Percentiles rank a stretch among this genome's conserved stretches.
These are phyloP conservation scores for Solanum sitiens DNA, from an alignment of 257 asterid genomes.

Conservation along the genomic window DNA sequence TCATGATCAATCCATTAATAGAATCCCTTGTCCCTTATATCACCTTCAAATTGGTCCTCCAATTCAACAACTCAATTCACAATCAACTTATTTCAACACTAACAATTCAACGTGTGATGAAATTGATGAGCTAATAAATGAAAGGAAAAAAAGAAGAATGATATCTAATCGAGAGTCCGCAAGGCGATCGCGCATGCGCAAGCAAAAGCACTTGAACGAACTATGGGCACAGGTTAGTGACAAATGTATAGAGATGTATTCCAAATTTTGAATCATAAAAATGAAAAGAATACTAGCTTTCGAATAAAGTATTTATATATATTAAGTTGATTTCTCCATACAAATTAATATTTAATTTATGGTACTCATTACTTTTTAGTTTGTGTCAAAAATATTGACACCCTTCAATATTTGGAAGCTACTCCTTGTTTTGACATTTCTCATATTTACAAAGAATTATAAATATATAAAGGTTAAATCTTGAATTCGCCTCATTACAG, in stretches of 20 bases:
- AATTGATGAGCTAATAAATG: constrained; percentile 70
- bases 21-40: constrained; percentile 32
- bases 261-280: neutral
- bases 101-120: constrained; percentile 74
- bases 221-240: constrained; percentile 68
- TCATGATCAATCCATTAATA: constrained; percentile 12
- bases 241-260: neutral
- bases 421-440: neutral
- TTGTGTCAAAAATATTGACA: neutral
- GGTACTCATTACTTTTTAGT: neutral
- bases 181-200: constrained; percentile 92
- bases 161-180: constrained; percentile 87
- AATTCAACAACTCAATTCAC: constrained; percentile 48
- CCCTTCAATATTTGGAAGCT: neutral
- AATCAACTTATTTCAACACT: constrained; percentile 48
- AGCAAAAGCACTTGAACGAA: constrained; percentile 80
- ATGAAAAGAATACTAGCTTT: neutral
- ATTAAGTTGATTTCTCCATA: neutral
- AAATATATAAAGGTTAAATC: neutral
- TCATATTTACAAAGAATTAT: neutral
- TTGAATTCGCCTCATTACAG: constrained; percentile 1
- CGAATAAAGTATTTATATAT: neutral
- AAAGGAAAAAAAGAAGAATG: constrained; percentile 83
- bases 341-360: neutral
- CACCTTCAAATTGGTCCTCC: constrained; percentile 41